A percentile compares a stretch with the other conserved stretches of the same genome.
phyloP scores from a whole-genome alignment of 2,329 filamentous ascomycete species.

The Diaporthe vexans region DNA sequence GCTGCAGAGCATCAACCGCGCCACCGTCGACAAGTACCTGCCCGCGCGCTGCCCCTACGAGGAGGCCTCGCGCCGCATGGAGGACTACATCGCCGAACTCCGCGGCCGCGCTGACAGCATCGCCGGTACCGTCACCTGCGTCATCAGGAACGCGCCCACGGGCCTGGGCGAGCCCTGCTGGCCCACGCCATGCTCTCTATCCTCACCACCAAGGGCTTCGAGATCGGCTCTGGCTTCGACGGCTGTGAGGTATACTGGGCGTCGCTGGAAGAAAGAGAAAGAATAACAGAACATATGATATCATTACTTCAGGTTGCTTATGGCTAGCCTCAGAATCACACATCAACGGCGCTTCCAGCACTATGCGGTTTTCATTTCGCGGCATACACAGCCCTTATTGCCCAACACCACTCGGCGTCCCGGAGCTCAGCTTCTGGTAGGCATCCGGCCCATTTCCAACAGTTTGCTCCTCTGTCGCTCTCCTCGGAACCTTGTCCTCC shows the following conservation, averaged over 20 bases:
- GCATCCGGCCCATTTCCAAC: not conserved
- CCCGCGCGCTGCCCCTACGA: slow-evolving; percentile 88
- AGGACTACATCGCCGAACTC: slow-evolving; percentile 81
- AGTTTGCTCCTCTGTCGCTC: not conserved
- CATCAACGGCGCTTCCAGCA: no score
- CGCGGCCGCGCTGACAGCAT: slow-evolving; percentile 52
- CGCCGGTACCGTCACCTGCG: no score
- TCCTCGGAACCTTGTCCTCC: not conserved
- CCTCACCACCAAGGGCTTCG: slow-evolving; percentile 95
- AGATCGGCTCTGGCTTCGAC: slow-evolving; percentile 92
- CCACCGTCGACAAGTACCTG: slow-evolving; percentile 84
- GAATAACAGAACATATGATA: not conserved
- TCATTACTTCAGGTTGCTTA: not conserved
- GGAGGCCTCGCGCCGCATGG: slow-evolving; percentile 78
- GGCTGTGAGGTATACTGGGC: slow-evolving; percentile 79
- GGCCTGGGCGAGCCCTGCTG: no score
- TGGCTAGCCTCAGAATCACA: not conserved
- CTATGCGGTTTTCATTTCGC: no score
- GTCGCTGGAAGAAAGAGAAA: not conserved
- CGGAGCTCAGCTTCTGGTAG: slow-evolving; percentile 23
- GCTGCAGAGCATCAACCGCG: slow-evolving; percentile 78
- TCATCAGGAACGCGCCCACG: no score
- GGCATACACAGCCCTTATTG: not conserved
- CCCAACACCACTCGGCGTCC: slow-evolving; percentile 26
- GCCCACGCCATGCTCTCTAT: slow-evolving; percentile 96